Evolutionary conservation across 2,329 filamentous ascomycete genomes (phyloP), one percentile per base, ranked within the genome.

Genomic region (Colletotrichum noveboracense): DNA sequence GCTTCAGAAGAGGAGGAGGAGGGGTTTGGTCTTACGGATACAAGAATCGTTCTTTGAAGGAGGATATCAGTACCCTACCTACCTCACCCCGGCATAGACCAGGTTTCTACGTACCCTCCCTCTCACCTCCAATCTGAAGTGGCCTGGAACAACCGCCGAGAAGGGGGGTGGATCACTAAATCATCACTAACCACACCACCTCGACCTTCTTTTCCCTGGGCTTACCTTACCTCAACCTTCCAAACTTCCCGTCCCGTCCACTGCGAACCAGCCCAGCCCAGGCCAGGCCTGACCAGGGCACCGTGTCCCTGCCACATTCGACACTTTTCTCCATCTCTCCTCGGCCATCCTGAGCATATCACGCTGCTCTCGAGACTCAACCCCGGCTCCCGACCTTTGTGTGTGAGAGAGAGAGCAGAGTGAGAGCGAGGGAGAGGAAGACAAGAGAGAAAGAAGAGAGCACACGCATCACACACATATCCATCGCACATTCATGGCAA

Each of bases 201-300:
- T 64, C 56, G 64, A 43, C 62, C 69, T 38, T 66, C 69, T 62
- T 67, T 67, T 38, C 52, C 30, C 56, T 60, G 69, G 69, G 24
- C 61, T 58, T 28, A 71, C 73, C 65, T 70, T 56, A 43, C 69
- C 73, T 75, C 73, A 69, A 73, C 73, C 70, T 73, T 75, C 73
- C 70, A 75, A 52, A 75, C 73, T 75, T 75, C 73, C 73, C 73
- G 73, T 73, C 73, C 73, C 73, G 70, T 69, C 73, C 62, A 75
- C 70, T 38, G 38, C 70, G 73, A 75, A 73, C 73, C 73, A 73
- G 70, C 64, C 70, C 70, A 73, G 72, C 61, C 73, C 56, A 62
- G 62, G 32, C 72, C 64, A 65, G 62, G 64, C 58, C 64, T 65
- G 70, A 68, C 69, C 64, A 73, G 73, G 73, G 73, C 70, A 64